A percentile compares a stretch with the other conserved stretches of the same genome.
phyloP scores from a whole-genome alignment of 1,284 basidiomycete genomes.

The Ceratobasidium sp. region DNA sequence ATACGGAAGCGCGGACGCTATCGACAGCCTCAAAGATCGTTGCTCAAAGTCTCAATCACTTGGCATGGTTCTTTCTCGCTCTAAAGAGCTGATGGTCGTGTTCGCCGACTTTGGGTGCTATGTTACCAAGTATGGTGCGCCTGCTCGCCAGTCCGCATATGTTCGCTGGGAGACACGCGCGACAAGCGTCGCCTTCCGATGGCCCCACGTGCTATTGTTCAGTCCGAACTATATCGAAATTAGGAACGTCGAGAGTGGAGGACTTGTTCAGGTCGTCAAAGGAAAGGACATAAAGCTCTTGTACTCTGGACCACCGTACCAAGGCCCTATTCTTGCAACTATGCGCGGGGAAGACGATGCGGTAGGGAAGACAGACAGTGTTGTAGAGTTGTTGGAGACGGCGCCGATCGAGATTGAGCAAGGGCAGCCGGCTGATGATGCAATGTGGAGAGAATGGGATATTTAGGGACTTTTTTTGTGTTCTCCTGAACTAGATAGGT shows the following conservation, averaged over 20 bases:
- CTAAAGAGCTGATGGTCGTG: constrained; percentile 67
- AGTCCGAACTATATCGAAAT: constrained; percentile 70
- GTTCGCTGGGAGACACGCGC: constrained; percentile 79
- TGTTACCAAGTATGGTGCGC: constrained; percentile 70
- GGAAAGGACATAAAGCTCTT: constrained; percentile 69
- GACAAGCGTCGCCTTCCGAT: constrained; percentile 63
- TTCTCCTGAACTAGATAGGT: not conserved
- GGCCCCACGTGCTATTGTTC: constrained; percentile 70
- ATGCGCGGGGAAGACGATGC: constrained; percentile 58
- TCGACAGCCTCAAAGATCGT: constrained; percentile 64
- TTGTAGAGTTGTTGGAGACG: constrained; percentile 75
- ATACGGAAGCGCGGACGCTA: constrained; percentile 49
- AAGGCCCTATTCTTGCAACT: constrained; percentile 63
- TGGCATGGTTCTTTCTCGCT: constrained; percentile 67
- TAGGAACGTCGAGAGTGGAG: constrained; percentile 64
- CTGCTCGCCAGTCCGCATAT: constrained; percentile 64
- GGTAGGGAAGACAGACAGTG: constrained; percentile 62
- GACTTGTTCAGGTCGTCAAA: constrained; percentile 77
- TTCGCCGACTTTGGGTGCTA: constrained; percentile 75
- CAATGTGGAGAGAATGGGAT: constrained; percentile 43
- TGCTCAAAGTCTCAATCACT: constrained; percentile 67
- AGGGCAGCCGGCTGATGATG: constrained; percentile 10
- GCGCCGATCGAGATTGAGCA: constrained; percentile 30
- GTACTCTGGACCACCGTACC: constrained; percentile 55
- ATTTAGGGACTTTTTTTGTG: not conserved